Percentiles rank a stretch among this genome's conserved stretches.
Evolutionary conservation across 495 filamentous ascomycete genomes (phyloP).

Genomic region (Lasiosphaeris hirsuta): DNA sequence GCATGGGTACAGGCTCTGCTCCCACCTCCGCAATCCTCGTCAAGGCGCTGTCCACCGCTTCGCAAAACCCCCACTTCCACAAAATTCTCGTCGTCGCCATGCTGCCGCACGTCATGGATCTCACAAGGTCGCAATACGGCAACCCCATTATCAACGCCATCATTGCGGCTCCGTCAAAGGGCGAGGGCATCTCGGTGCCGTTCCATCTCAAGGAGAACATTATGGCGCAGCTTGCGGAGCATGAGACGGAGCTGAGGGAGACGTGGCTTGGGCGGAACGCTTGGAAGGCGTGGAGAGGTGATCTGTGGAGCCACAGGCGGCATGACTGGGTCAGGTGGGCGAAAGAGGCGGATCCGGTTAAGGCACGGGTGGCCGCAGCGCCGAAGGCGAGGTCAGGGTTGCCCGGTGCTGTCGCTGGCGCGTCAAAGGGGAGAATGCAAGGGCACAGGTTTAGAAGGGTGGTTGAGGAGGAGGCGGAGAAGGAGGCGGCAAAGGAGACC

Average conservation of each 20-base stretch:
- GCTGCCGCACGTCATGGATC: constrained; percentile 54
- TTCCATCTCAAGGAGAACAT: constrained; percentile 54
- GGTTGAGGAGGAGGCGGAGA: not conserved
- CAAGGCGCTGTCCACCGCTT: constrained; percentile 62
- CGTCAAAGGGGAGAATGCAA: not conserved
- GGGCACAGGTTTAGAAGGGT: not conserved
- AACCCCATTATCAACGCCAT: constrained; percentile 78
- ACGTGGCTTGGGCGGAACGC: constrained; percentile 74
- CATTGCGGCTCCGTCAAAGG: constrained; percentile 58
- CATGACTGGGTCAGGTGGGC: constrained; percentile 69
- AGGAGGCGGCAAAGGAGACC: not conserved
- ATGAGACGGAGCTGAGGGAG: constrained; percentile 66
- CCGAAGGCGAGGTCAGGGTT: constrained; percentile 14
- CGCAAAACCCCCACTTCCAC: constrained; percentile 53
- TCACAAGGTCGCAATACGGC: constrained; percentile 68
- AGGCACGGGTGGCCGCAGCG: constrained; percentile 22
- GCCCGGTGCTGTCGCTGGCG: too few species aligned
- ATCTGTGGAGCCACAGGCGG: constrained; percentile 62
- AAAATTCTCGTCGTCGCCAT: constrained; percentile 42
- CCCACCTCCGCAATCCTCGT: constrained; percentile 61
- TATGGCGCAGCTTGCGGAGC: constrained; percentile 39
- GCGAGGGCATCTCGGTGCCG: constrained; percentile 40
- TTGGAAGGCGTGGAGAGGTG: constrained; percentile 91
- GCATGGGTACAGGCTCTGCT: constrained; percentile 36
- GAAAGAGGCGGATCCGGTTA: constrained; percentile 48